Conservation (phyloP, 495 filamentous ascomycete species). For the Trichoderma asperelloides region DNA sequence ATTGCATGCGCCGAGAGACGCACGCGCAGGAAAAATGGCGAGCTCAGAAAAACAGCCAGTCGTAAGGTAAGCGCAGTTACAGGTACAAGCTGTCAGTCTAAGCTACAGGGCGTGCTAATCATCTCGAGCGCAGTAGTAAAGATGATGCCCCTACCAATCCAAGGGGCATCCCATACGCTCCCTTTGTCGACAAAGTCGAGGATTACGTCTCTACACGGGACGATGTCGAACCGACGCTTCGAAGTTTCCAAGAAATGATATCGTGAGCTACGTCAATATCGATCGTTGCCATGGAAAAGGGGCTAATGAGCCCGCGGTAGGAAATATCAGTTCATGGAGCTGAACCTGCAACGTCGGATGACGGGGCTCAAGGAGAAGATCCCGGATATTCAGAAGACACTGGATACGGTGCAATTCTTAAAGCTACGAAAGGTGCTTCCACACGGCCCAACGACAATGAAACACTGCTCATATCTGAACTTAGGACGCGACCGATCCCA, state of each 20-base stretch:
- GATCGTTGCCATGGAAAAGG: not conserved
- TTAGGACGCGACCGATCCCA: constrained; percentile 46
- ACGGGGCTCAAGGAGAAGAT: constrained; percentile 85
- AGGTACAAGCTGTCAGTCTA: not conserved
- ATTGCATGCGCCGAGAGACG: not conserved
- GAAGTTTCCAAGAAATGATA: constrained; percentile 98
- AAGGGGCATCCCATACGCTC: constrained; percentile 86
- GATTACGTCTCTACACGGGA: constrained; percentile 82
- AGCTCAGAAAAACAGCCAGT: constrained; percentile 6
- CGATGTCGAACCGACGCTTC: constrained; percentile 82
- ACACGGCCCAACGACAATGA: not conserved
- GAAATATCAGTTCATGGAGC: constrained; percentile 99
- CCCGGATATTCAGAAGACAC: constrained; percentile 94
- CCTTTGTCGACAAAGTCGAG: constrained; percentile 93
- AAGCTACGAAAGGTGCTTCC: constrained; percentile 50
- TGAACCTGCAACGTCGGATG: constrained; percentile 78
- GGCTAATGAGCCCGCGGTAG: constrained; percentile 27
- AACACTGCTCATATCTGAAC: not conserved
- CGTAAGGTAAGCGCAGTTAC: not conserved
- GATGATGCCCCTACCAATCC: constrained; percentile 66
- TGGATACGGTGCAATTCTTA: constrained; percentile 85
- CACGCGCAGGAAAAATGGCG: constrained; percentile 1
- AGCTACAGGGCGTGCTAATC: not conserved
- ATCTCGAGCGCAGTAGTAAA: constrained; percentile 22
- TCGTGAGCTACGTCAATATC: constrained; percentile 44